These are phyloP conservation scores for Thalassiosira profunda DNA, from an alignment of 108 stramenopile species.

Conservation along the genomic window DNA sequence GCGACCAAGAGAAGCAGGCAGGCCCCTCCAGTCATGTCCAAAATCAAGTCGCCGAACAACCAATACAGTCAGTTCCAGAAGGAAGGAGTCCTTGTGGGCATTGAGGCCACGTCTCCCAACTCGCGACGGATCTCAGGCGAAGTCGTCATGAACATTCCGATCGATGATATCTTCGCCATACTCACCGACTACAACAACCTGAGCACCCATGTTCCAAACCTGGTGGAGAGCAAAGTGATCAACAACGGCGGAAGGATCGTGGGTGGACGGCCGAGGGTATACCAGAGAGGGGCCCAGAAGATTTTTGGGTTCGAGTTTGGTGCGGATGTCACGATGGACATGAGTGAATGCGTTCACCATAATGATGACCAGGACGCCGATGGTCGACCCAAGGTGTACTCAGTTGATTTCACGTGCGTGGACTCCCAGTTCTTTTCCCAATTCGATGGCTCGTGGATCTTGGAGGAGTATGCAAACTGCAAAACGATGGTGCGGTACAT, in stretches of 20 bases:
- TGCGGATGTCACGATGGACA: constrained; percentile 75
- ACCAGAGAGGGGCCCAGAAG: constrained; percentile 80
- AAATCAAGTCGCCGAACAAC: too few species aligned
- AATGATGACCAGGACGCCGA: neutral
- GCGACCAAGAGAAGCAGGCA: too few species aligned
- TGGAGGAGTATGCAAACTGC: constrained; percentile 38
- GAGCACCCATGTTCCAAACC: constrained; percentile 66
- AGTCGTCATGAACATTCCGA: constrained; percentile 54
- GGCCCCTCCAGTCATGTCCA: too few species aligned
- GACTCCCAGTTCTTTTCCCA: constrained; percentile 71
- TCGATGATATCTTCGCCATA: constrained; percentile 66
- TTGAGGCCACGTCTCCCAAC: constrained; percentile 65
- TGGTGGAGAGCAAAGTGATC: constrained; percentile 53
- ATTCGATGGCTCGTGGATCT: constrained; percentile 61
- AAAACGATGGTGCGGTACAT: constrained; percentile 65
- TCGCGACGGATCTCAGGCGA: constrained; percentile 65
- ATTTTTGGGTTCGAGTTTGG: constrained; percentile 80
- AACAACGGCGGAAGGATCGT: constrained; percentile 7
- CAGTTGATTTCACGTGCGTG: constrained; percentile 62
- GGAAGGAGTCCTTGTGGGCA: constrained; percentile 55
- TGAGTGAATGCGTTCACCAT: constrained; percentile 50
- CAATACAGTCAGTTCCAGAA: constrained; percentile 27
- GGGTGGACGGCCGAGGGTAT: constrained; percentile 35
- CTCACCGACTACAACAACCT: constrained; percentile 78
- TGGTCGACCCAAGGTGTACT: constrained; percentile 4